A percentile compares a stretch with the other conserved stretches of the same genome.
Conservation (phyloP, 2,329 filamentous ascomycete genomes). For the Arachnomyces sp. region DNA sequence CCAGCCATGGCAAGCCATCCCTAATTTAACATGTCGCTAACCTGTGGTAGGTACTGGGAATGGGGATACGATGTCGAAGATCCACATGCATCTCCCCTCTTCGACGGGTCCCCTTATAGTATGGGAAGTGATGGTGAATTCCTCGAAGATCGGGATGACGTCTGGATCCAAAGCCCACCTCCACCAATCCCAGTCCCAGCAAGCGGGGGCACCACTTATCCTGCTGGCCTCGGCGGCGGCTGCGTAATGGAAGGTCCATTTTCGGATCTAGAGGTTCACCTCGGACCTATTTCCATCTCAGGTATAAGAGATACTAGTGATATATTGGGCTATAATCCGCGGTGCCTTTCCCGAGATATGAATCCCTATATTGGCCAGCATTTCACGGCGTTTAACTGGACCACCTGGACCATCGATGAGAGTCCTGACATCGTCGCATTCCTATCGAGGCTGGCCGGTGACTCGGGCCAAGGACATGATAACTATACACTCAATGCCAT, state of each 20-base stretch:
- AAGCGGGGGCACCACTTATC: constrained; percentile 25
- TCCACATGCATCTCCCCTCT: constrained; percentile 14
- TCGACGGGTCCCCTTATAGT: constrained; percentile 24
- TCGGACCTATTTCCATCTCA: constrained; percentile 20
- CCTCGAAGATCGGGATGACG: constrained; percentile 2
- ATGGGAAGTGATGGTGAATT: constrained; percentile 20
- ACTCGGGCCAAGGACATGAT: constrained; percentile 5
- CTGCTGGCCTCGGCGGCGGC: constrained; percentile 19
- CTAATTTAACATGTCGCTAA: not conserved
- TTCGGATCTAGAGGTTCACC: constrained; percentile 29
- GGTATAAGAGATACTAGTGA: not conserved
- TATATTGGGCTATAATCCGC: constrained; percentile 25
- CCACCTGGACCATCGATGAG: constrained; percentile 10
- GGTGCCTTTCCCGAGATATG: constrained; percentile 32
- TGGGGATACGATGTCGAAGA: constrained; percentile 17
- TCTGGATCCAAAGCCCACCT: constrained; percentile 1
- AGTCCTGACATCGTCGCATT: constrained; percentile 11
- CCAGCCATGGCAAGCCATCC: not conserved
- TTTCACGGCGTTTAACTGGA: constrained; percentile 8
- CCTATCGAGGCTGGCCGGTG: constrained; percentile 7
- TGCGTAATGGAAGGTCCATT: constrained; percentile 24
- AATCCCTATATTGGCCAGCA: constrained; percentile 18
- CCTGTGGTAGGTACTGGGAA: constrained; percentile 23
- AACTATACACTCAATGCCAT: constrained; percentile 8
- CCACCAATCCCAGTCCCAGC: constrained; percentile 6